phyloP scores from a whole-genome alignment of 2,329 filamentous ascomycete species.

The Colletotrichum filicis region DNA sequence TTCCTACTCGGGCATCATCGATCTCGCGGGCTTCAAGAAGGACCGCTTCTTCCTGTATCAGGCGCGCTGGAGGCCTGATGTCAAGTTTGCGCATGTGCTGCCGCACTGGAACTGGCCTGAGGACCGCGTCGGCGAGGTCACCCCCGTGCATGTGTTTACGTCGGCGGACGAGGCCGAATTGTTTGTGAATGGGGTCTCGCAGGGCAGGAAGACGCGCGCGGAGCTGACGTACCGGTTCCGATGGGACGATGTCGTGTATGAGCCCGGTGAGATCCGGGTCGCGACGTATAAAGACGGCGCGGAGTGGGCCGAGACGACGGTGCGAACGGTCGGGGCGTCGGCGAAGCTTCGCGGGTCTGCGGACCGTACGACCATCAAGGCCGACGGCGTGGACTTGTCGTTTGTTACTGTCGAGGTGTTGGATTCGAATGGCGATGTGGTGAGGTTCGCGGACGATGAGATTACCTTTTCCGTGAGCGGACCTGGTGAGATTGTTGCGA shows the following conservation, averaged over 20 bases:
- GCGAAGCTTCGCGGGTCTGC: conserved; percentile 50
- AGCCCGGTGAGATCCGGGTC: conserved; percentile 58
- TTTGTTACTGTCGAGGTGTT: conserved; percentile 58
- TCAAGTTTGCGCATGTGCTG: conserved; percentile 61
- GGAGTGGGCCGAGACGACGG: conserved; percentile 56
- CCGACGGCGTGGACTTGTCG: conserved; percentile 56
- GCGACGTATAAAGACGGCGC: conserved; percentile 59
- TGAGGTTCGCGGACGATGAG: conserved; percentile 53
- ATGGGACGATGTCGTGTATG: conserved; percentile 62
- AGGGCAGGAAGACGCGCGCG: conserved; percentile 50
- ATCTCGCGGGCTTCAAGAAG: conserved; percentile 67
- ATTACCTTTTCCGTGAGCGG: conserved; percentile 57
- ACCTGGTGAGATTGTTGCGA: conserved; percentile 57
- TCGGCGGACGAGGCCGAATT: conserved; percentile 64
- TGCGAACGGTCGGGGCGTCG: conserved; percentile 53
- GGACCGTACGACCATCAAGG: conserved; percentile 51
- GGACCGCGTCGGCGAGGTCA: conserved; percentile 55
- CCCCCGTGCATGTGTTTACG: conserved; percentile 65
- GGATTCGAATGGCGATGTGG: conserved; percentile 54
- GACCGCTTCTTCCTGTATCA: conserved; percentile 67
- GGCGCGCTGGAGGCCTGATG: conserved; percentile 60
- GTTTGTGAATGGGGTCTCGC: conserved; percentile 61
- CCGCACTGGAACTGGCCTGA: conserved; percentile 67
- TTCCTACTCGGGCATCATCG: conserved; percentile 67
- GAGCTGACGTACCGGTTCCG: conserved; percentile 59